Evolutionary conservation across 805 yeast genomes (phyloP).

Genomic region (Kregervanrija delftensis): DNA sequence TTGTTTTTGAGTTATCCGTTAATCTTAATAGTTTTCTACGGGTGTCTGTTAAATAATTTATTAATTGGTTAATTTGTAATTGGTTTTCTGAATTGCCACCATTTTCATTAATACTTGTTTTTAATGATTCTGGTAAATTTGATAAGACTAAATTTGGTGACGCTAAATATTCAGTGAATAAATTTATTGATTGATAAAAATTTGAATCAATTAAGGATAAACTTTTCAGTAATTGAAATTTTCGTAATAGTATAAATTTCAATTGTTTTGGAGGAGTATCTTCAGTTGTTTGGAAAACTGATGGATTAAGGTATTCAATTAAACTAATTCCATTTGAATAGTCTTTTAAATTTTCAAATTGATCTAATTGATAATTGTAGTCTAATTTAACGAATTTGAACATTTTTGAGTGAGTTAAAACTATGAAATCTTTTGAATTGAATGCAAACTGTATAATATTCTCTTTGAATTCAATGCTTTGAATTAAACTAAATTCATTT

Average conservation of each 20-base stretch:
- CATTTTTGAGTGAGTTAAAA: slow-evolving; percentile 24
- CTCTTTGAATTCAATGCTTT: slow-evolving; percentile 15
- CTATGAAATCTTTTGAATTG: slow-evolving; percentile 21
- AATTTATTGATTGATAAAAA: slow-evolving; percentile 31
- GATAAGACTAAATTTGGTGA: slow-evolving; percentile 48
- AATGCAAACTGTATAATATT: slow-evolving; percentile 15
- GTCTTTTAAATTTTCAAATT: slow-evolving; percentile 23
- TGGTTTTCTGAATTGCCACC: neutral
- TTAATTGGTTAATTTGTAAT: slow-evolving; percentile 27
- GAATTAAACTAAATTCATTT: slow-evolving; percentile 25
- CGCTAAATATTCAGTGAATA: slow-evolving; percentile 50
- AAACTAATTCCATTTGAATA: slow-evolving; percentile 40
- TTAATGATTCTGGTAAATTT: slow-evolving; percentile 34
- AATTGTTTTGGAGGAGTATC: slow-evolving; percentile 20
- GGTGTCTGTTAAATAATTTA: slow-evolving; percentile 46
- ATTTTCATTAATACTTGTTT: neutral
- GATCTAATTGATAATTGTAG: slow-evolving; percentile 28
- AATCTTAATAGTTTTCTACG: slow-evolving; percentile 41
- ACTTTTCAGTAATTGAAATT: slow-evolving; percentile 37
- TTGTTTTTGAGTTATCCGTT: slow-evolving; percentile 28
- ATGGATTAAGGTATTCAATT: slow-evolving; percentile 27
- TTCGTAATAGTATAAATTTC: slow-evolving; percentile 32
- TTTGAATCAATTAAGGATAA: slow-evolving; percentile 24
- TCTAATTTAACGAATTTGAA: slow-evolving; percentile 22
- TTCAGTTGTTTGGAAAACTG: slow-evolving; percentile 12